Evolutionary conservation across 1,139 yeast genomes (phyloP).

Genomic region (Pichia sp.): DNA sequence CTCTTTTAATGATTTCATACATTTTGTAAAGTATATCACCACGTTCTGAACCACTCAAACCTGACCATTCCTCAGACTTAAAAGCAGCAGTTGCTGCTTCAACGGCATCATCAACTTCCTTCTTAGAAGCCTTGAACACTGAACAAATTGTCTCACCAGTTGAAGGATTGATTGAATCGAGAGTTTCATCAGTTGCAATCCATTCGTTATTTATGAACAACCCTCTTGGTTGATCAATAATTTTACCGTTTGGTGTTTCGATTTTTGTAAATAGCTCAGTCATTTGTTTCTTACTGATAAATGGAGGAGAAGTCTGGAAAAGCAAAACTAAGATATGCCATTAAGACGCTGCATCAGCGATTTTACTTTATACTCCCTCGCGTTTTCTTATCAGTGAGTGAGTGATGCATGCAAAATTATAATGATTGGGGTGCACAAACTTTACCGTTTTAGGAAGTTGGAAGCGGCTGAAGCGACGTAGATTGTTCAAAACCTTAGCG

Average conservation of each 20-base stretch:
- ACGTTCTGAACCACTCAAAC: slow-evolving; percentile 38
- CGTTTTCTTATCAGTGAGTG: too few relatives aligned
- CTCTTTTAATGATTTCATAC: slow-evolving; percentile 45
- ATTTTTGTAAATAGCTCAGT: slow-evolving; percentile 31
- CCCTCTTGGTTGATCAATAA: slow-evolving; percentile 63
- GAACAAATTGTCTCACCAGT: slow-evolving; percentile 61
- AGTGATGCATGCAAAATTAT: too few relatives aligned
- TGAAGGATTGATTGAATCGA: slow-evolving; percentile 44
- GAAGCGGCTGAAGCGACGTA: too few relatives aligned
- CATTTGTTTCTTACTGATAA: slow-evolving; percentile 1
- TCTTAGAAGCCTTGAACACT: slow-evolving; percentile 59
- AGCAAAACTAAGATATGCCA: too few relatives aligned
- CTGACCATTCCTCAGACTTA: slow-evolving; percentile 35
- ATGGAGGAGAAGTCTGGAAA: too few relatives aligned
- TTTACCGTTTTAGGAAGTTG: too few relatives aligned
- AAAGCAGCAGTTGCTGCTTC: slow-evolving; percentile 53
- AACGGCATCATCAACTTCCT: slow-evolving; percentile 59
- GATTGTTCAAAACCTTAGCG: too few relatives aligned
- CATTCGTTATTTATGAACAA: slow-evolving; percentile 75
- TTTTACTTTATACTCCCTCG: too few relatives aligned
- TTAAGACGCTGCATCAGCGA: too few relatives aligned
- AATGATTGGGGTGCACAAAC: too few relatives aligned
- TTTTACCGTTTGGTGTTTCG: slow-evolving; percentile 55
- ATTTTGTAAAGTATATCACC: slow-evolving; percentile 41
- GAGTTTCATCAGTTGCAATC: slow-evolving; percentile 45